Evolutionary conservation across 768 basidiomycete species (phyloP).

Genomic region (Gymnopilus junonius): DNA sequence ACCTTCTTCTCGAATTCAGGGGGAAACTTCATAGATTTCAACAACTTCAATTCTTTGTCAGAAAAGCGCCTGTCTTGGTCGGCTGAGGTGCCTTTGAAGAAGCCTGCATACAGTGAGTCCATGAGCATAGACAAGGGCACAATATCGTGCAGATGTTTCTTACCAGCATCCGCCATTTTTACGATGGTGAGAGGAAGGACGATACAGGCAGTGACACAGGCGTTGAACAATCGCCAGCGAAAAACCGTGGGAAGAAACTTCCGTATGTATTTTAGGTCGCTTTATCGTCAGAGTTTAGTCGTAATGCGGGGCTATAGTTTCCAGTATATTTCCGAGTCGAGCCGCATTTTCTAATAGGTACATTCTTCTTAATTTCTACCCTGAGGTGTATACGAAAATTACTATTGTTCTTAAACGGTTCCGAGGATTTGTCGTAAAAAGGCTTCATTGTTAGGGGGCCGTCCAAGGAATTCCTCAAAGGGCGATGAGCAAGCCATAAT

Average conservation of each 20-base stretch:
- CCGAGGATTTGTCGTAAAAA: conserved; percentile 72
- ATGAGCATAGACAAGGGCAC: conserved; percentile 28
- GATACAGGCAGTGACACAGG: not conserved
- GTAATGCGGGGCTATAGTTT: no score
- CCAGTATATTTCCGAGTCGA: no score
- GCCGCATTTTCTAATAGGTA: no score
- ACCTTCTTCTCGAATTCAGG: conserved; percentile 89
- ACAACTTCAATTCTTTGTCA: conserved; percentile 91
- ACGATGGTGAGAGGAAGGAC: not conserved
- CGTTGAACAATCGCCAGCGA: not conserved
- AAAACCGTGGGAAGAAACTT: conserved; percentile 6
- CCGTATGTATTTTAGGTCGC: not conserved
- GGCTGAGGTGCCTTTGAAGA: conserved; percentile 90
- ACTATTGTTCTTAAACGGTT: conserved; percentile 10
- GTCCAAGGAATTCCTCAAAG: conserved; percentile 74
- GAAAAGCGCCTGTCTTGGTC: conserved; percentile 93
- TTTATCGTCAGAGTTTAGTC: no score
- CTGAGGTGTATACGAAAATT: no score
- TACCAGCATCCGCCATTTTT: conserved; percentile 65
- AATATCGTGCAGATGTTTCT: conserved; percentile 28
- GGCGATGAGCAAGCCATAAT: not conserved
- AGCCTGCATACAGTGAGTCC: conserved; percentile 51
- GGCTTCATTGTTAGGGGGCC: conserved; percentile 74
- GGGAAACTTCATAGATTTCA: conserved; percentile 92
- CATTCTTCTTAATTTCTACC: no score